phyloP scores from a whole-genome alignment of 306 rosid species.

The Dryas octopetala region DNA sequence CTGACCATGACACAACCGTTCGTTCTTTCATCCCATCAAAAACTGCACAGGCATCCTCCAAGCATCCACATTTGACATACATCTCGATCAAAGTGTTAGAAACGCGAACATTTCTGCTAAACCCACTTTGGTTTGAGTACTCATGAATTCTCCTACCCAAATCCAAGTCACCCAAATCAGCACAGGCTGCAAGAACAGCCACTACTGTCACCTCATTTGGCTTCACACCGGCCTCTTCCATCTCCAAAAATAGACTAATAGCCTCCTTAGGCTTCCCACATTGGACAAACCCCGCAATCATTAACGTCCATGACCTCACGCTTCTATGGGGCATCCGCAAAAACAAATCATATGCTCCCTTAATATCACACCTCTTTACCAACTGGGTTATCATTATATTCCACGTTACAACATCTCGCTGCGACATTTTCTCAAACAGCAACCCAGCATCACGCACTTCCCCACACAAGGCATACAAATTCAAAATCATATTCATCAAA shows the following conservation, averaged over 20 bases:
- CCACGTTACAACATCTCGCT: slow-evolving; percentile 48
- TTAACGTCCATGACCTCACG: slow-evolving; percentile 67
- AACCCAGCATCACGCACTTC: slow-evolving; percentile 35
- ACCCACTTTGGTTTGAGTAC: slow-evolving; percentile 34
- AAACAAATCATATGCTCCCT: slow-evolving; percentile 46
- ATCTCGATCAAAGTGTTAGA: slow-evolving; percentile 51
- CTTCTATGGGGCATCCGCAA: slow-evolving; percentile 37
- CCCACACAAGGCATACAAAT: slow-evolving; percentile 37
- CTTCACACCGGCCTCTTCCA: slow-evolving; percentile 45
- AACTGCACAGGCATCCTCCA: slow-evolving; percentile 41
- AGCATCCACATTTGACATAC: slow-evolving; percentile 63
- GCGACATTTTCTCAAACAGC: slow-evolving; percentile 53
- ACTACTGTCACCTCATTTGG: slow-evolving; percentile 54
- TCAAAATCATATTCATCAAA: slow-evolving; percentile 45
- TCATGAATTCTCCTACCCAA: slow-evolving; percentile 50
- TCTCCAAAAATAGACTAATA: slow-evolving; percentile 34
- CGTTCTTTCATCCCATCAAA: slow-evolving; percentile 37
- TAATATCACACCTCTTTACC: slow-evolving; percentile 29
- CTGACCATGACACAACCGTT: slow-evolving; percentile 57
- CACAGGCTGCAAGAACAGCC: slow-evolving; percentile 55
- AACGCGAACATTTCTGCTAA: slow-evolving; percentile 32
- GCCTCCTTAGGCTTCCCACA: slow-evolving; percentile 56
- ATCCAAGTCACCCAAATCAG: slow-evolving; percentile 50
- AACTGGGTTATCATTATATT: slow-evolving; percentile 52
- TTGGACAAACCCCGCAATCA: slow-evolving; percentile 50